Conservation (phyloP, 805 yeast genomes). For the Diddensiella transvaalensis region DNA sequence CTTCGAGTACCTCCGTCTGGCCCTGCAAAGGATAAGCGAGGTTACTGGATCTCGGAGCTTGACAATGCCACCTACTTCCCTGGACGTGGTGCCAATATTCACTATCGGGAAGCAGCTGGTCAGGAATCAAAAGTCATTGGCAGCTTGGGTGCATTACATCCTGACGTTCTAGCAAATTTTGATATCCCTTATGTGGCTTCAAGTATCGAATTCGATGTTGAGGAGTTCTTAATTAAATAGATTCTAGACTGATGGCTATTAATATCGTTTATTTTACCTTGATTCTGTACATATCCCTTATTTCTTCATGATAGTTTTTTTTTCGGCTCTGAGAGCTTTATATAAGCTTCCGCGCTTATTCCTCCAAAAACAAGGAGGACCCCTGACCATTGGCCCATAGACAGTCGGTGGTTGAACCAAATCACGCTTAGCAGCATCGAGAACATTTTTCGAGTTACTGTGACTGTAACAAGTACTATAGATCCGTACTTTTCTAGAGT, state of each 20-base stretch:
- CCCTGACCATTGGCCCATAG: slow-evolving; percentile 70
- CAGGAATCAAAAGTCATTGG: slow-evolving; percentile 49
- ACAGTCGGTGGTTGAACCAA: slow-evolving; percentile 76
- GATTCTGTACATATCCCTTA: not conserved
- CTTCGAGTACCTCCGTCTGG: slow-evolving; percentile 64
- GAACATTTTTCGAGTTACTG: slow-evolving; percentile 94
- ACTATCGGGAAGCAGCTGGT: slow-evolving; percentile 58
- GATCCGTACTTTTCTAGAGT: slow-evolving; percentile 85
- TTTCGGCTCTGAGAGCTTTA: slow-evolving; percentile 34
- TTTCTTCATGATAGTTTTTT: not conserved
- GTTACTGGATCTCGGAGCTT: slow-evolving; percentile 44
- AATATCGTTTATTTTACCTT: too few relatives aligned
- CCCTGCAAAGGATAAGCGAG: slow-evolving; percentile 56
- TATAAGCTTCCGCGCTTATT: slow-evolving; percentile 70
- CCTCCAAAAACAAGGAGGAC: slow-evolving; percentile 79
- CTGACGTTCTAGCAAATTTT: slow-evolving; percentile 80
- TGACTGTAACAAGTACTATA: slow-evolving; percentile 79
- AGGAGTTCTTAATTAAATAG: slow-evolving; percentile 56
- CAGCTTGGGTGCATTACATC: slow-evolving; percentile 90
- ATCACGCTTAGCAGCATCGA: slow-evolving; percentile 89
- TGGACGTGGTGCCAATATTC: slow-evolving; percentile 92
- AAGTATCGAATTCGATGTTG: slow-evolving; percentile 83
- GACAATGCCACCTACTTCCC: slow-evolving; percentile 66
- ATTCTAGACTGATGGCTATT: too few relatives aligned
- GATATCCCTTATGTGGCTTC: slow-evolving; percentile 94